phyloP scores from a whole-genome alignment of 2,329 filamentous ascomycete genomes.

The Chaetomium sp. region DNA sequence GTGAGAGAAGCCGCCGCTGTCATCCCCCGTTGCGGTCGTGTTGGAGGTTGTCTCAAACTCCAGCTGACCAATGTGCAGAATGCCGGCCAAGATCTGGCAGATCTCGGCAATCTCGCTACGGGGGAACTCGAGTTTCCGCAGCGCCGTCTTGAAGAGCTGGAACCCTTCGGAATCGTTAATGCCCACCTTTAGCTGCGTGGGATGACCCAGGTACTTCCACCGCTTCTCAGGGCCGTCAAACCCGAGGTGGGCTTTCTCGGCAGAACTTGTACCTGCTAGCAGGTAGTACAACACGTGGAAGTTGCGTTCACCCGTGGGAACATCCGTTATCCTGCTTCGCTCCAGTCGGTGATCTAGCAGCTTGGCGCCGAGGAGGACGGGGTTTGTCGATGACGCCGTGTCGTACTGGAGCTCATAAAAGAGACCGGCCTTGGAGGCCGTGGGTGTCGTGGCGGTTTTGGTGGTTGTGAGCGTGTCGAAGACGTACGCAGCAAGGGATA shows the following conservation, averaged over 20 bases:
- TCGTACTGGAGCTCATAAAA: slow-evolving; percentile 98
- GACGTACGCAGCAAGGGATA: slow-evolving; percentile 90
- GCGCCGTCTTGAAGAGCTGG: slow-evolving; percentile 93
- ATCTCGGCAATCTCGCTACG: slow-evolving; percentile 93
- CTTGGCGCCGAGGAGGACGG: slow-evolving; percentile 90
- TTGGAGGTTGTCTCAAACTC: slow-evolving; percentile 84
- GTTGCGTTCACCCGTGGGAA: slow-evolving; percentile 93
- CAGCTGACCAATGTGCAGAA: slow-evolving; percentile 96
- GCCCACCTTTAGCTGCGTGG: slow-evolving; percentile 93
- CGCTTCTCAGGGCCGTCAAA: slow-evolving; percentile 67
- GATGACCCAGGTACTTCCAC: slow-evolving; percentile 96
- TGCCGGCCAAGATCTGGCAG: slow-evolving; percentile 89
- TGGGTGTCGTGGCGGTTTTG: slow-evolving; percentile 93
- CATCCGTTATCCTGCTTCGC: slow-evolving; percentile 84
- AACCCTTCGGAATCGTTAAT: slow-evolving; percentile 96
- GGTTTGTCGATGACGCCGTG: slow-evolving; percentile 79
- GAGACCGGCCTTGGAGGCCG: slow-evolving; percentile 90
- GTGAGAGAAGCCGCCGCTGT: slow-evolving; percentile 94
- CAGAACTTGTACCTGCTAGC: slow-evolving; percentile 83
- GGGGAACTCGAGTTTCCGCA: slow-evolving; percentile 92
- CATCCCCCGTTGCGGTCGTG: slow-evolving; percentile 78
- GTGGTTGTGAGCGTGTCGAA: slow-evolving; percentile 97
- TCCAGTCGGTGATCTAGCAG: slow-evolving; percentile 91
- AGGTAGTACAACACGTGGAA: slow-evolving; percentile 97
- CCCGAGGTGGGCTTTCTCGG: slow-evolving; percentile 84